Base-by-base conservation (phyloP, 1,284 basidiomycete species). In the Sanghuangporus baumii region DNA sequence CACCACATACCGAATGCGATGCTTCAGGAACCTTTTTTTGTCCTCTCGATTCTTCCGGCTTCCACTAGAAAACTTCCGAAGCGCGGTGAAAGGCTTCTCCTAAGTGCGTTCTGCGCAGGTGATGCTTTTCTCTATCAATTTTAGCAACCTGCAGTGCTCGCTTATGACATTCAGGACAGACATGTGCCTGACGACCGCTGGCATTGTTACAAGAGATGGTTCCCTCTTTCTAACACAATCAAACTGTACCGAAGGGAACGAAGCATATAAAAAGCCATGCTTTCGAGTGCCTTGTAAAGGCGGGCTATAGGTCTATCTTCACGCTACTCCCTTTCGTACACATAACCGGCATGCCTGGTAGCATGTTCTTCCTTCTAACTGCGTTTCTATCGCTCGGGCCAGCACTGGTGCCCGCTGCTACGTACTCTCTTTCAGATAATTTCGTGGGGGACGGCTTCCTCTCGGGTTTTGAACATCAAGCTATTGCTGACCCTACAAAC, bases 401-500 rank as follows among this genome's bases (percentile, higher is more conserved):
- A n/a, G 16, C 54, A 14, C 52, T 51, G 12, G 50, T 55, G 23
- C 43, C 52, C 50, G 57, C 62, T 6, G 52, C 62, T 3, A 31
- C 62, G n/a, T 64, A 64, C 47, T 50, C 41, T 16, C 40, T 58
- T 23, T 40, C 54, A 23, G 63, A 65, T 46, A 65, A 58, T 26
- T 65, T 61, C 20, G 68, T 78, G 16, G 82, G 81, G 3, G 63
- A 71, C 1, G 72, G 62, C 5, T 84, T 83, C 64, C 75, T 77
- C 62, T 66, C 64, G 40, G 66, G 71, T 18, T 84, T 83, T 70
- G 69, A 70, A 54, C 80, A 78, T 61, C 71, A 81, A 62, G 75
- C 75, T 38, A 78, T 79, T 40, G 18, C 72, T 0, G 81, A 82
- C 68, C 82, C 80, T 2, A 81, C 80, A 3, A 40, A 75, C 36